Conservation (phyloP, 176 grass and related monocot species). For the Ananas comosus region DNA sequence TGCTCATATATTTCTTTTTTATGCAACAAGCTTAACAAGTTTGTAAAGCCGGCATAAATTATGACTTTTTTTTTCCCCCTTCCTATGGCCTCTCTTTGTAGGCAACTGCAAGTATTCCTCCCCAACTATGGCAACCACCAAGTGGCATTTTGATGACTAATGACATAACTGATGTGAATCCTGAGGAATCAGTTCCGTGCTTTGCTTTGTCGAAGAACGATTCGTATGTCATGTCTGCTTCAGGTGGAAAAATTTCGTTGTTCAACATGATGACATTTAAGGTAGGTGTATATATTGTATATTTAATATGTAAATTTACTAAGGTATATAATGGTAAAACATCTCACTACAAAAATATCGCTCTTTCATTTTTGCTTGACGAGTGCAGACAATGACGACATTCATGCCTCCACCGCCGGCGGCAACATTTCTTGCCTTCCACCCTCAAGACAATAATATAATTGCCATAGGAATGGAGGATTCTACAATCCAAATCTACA, state of each 20-base stretch:
- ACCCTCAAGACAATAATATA: slow-evolving; percentile 99
- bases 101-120: slow-evolving; percentile 71
- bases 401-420: slow-evolving; percentile 95
- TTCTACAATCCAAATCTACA: slow-evolving; percentile 97
- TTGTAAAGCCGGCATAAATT: not conserved
- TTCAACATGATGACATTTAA: slow-evolving; percentile 99
- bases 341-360: slow-evolving; percentile 8
- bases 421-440: slow-evolving; percentile 95
- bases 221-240: slow-evolving; percentile 99
- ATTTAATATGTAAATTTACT: slow-evolving; percentile 6
- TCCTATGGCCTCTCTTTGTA: slow-evolving; percentile 22
- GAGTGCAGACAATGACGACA: slow-evolving; percentile 82
- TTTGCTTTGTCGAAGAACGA: slow-evolving; percentile 99
- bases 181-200: slow-evolving; percentile 89
- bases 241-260: slow-evolving; percentile 90
- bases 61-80: too few relatives aligned
- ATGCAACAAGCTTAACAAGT: not conserved
- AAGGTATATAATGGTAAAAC: not conserved
- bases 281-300: slow-evolving; percentile 26
- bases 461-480: slow-evolving; percentile 99
- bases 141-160: slow-evolving; percentile 99
- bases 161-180: slow-evolving; percentile 72
- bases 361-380: slow-evolving; percentile 20
- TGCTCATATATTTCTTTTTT: slow-evolving; percentile 8
- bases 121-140: slow-evolving; percentile 85